phyloP scores from a whole-genome alignment of 176 grass and related monocot species.

The Melocanna baccifera region DNA sequence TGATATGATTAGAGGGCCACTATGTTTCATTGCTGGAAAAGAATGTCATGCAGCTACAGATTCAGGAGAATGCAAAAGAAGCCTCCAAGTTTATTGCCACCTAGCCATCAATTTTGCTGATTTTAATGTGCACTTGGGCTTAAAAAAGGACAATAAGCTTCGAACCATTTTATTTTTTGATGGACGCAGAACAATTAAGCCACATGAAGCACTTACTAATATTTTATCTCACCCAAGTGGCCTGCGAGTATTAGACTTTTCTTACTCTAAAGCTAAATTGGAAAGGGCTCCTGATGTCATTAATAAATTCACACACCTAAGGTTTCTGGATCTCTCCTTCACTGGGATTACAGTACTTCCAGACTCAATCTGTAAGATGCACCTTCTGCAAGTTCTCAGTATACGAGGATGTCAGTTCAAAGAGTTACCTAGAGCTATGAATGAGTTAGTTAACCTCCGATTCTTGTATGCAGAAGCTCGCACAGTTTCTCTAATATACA shows the following conservation, averaged over 20 bases:
- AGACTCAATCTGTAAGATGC: too few species aligned
- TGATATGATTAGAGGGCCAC: constrained; percentile 37
- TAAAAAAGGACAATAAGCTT: not conserved
- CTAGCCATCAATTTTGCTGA: constrained; percentile 15
- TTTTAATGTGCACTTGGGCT: not conserved
- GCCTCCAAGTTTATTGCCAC: not conserved
- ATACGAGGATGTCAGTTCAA: too few species aligned
- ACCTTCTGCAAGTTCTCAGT: too few species aligned
- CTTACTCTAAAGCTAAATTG: constrained; percentile 1
- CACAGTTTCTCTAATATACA: too few species aligned
- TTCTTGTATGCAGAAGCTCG: too few species aligned
- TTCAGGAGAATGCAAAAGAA: not conserved
- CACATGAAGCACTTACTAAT: constrained; percentile 1
- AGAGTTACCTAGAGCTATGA: too few species aligned
- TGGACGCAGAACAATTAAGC: constrained; percentile 11
- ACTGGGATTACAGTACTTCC: too few species aligned
- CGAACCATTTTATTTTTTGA: constrained; percentile 39
- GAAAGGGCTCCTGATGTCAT: too few species aligned
- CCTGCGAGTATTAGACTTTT: constrained; percentile 32
- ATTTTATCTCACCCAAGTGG: constrained; percentile 2
- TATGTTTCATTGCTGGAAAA: constrained; percentile 19
- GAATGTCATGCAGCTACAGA: constrained; percentile 19
- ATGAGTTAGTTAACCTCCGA: too few species aligned
- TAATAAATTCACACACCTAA: too few species aligned
- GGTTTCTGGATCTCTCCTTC: too few species aligned